Evolutionary conservation across 805 yeast genomes (phyloP), one percentile per base, ranked within the genome.

Genomic region (Myxozyma udenii): DNA sequence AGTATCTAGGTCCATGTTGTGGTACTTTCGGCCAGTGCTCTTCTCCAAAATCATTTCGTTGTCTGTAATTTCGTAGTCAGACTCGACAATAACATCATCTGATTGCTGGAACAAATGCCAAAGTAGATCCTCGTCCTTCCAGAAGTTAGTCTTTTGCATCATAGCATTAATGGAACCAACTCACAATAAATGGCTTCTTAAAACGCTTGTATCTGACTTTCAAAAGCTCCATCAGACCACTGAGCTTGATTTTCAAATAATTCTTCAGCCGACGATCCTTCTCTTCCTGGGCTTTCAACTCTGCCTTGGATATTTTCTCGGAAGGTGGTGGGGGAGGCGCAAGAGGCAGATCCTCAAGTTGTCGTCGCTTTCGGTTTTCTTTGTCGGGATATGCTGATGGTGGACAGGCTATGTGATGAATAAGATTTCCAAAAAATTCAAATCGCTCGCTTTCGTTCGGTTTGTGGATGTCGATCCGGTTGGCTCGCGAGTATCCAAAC

Each of bases 1-100:
- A 16, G 89, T 83, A 64, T 93, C 98, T 48, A 93, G 72, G 64
- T 93, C 98, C 86, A 93, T 93, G 62, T 93, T 93, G 71, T 75
- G 78, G 64, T 75, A 91, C 58, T 74, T 76, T 50, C 78, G 79
- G 2, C 93, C 95, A 0, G 95, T 84, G 0, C 81, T 68, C 9
- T 79, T 74, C 62, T 93, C 97, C n/a, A 81, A 68, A 60, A 93
- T 87, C 91, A 81, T 85, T 57, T 86, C 82, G 38, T 80, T 81
- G 53, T 51, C 54, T 2, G 58, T 46, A 5, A 45, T 66, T 62
- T 45, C 55, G 60, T 44, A 46, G 19, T 64, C 62, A 5, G 74
- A 74, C 41, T 71, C 70, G 12, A 53, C 55, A 4, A 62, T 53
- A 12, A 61, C 63, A 25, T 52, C 56, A 12, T 46, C 68, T 1